Evolutionary conservation across 2,329 filamentous ascomycete species (phyloP).

Genomic region (Fusarium veterinarium): DNA sequence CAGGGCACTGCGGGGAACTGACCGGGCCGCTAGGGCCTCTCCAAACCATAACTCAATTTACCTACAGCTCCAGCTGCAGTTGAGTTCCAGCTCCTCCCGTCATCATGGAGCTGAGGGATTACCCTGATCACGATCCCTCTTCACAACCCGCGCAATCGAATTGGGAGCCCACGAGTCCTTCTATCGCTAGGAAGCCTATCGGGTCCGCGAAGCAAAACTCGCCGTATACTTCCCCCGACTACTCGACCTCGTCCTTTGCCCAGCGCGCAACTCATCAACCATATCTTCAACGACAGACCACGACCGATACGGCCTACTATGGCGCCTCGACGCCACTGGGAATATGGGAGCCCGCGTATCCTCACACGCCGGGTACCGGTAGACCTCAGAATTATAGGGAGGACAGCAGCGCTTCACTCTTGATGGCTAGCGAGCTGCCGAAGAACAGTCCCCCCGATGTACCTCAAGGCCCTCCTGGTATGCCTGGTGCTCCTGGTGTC

Average conservation of each 20-base stretch:
- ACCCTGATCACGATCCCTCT: slow-evolving; percentile 14
- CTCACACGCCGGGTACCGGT: slow-evolving; percentile 8
- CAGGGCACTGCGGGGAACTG: slow-evolving; percentile 33
- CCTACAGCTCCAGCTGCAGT: neutral
- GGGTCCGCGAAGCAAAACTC: slow-evolving; percentile 3
- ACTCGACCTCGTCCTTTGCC: slow-evolving; percentile 13
- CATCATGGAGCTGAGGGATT: slow-evolving; percentile 37
- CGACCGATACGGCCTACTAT: slow-evolving; percentile 29
- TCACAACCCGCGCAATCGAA: slow-evolving; percentile 22
- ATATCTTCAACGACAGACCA: slow-evolving; percentile 24
- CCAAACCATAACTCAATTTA: neutral
- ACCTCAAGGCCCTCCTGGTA: neutral
- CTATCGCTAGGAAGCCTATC: slow-evolving; percentile 32
- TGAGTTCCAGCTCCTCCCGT: neutral
- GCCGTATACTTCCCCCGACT: slow-evolving; percentile 25
- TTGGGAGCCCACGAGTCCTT: slow-evolving; percentile 35
- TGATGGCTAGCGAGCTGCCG: neutral
- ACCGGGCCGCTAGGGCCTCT: slow-evolving; percentile 33
- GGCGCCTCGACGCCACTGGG: slow-evolving; percentile 31
- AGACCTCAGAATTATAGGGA: slow-evolving; percentile 28
- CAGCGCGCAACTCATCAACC: slow-evolving; percentile 15
- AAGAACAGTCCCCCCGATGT: slow-evolving; percentile 9
- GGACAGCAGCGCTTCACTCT: slow-evolving; percentile 34
- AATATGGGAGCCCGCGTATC: slow-evolving; percentile 27
- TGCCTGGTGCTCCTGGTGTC: neutral